phyloP scores from a whole-genome alignment of 2,329 filamentous ascomycete species.

The Penicillium hordei region DNA sequence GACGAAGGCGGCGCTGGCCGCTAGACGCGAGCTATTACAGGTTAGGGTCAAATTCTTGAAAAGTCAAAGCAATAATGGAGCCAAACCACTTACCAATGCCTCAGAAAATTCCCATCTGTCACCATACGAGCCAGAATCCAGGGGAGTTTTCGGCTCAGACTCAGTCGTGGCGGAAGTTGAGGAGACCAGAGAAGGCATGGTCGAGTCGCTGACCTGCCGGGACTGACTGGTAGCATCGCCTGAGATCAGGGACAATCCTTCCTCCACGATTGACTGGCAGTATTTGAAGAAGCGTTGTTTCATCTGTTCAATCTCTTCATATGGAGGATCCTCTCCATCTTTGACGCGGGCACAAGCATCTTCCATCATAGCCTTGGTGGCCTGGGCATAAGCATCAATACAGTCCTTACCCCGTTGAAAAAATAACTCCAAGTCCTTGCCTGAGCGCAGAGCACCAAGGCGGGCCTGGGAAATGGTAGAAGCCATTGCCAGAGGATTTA shows the following conservation, averaged over 20 bases:
- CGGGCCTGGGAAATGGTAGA: not conserved
- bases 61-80: not conserved
- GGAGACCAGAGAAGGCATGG: not conserved
- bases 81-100: not conserved
- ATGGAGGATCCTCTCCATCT: not conserved
- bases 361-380: slow-evolving; percentile 7
- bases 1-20: slow-evolving; percentile 11
- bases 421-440: not conserved
- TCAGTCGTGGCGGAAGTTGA: not conserved
- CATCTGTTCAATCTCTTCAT: slow-evolving; percentile 7
- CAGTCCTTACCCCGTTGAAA: not conserved
- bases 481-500: slow-evolving; percentile 1
- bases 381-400: slow-evolving; percentile 4
- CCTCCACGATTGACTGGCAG: slow-evolving; percentile 1
- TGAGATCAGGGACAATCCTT: not conserved
- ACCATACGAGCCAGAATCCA: not conserved
- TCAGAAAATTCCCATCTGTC: not conserved
- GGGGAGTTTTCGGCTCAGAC: not conserved
- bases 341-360: not conserved
- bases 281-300: slow-evolving; percentile 27
- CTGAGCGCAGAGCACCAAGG: not conserved
- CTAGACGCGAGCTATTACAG: not conserved
- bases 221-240: not conserved
- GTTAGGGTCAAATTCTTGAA: not conserved
- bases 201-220: not conserved